Conservation (phyloP, 2,329 filamentous ascomycete genomes). For the Aureobasidium sp. region DNA sequence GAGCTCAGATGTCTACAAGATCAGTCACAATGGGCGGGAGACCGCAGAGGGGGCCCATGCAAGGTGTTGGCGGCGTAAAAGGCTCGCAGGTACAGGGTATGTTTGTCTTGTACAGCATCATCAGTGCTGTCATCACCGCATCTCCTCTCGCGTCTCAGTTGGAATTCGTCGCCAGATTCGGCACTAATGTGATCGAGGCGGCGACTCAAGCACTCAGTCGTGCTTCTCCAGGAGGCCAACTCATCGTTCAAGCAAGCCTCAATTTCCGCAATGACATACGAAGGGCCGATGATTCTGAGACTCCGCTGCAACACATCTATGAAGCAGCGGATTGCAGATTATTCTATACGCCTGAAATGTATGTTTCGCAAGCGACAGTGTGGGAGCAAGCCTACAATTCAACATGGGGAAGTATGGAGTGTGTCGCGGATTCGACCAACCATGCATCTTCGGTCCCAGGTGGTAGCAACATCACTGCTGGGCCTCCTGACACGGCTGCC, state of each 20-base stretch:
- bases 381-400: conserved; percentile 38
- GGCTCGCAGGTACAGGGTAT: conserved; percentile 27
- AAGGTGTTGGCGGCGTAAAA: conserved; percentile 36
- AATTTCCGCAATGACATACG: conserved; percentile 29
- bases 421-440: conserved; percentile 21
- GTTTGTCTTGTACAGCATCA: background rate
- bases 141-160: background rate
- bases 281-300: conserved; percentile 25
- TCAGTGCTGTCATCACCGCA: conserved; percentile 21
- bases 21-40: conserved; percentile 36
- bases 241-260: conserved; percentile 18
- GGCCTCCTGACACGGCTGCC: background rate
- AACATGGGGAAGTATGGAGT: conserved; percentile 23
- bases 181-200: background rate
- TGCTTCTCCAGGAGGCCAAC: background rate
- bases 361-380: conserved; percentile 39
- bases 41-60: conserved; percentile 34
- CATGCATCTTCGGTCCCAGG: conserved; percentile 17
- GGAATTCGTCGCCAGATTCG: background rate
- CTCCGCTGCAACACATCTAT: conserved; percentile 43
- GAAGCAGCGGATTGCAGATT: conserved; percentile 47
- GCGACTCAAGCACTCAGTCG: background rate
- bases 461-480: background rate
- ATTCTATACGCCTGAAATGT: conserved; percentile 45
- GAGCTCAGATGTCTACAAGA: conserved; percentile 33